Conservation (phyloP, 345 rosid species). For the Eucalyptus polyanthemos region DNA sequence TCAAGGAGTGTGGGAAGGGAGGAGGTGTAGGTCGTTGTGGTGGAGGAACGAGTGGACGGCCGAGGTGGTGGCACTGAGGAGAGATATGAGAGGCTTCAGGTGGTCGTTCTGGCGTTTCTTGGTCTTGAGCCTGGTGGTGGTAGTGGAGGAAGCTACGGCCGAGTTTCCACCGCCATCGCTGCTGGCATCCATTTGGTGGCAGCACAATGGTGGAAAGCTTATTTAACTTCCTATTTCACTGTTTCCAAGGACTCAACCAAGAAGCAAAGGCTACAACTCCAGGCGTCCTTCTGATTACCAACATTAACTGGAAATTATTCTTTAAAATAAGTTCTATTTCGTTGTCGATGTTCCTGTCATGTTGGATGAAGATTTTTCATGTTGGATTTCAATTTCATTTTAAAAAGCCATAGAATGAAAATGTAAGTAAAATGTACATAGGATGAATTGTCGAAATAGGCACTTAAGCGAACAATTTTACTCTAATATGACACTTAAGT, state of each 20-base stretch:
- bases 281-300: background rate
- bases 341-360: no score
- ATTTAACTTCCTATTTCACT: background rate
- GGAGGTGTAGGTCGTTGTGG: constrained; percentile 22
- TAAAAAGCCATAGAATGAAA: no score
- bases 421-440: no score
- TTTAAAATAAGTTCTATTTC: background rate
- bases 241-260: background rate
- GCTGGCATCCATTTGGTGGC: constrained; percentile 1
- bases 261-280: background rate
- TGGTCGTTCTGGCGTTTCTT: background rate
- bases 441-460: no score
- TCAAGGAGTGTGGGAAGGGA: constrained; percentile 29
- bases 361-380: no score
- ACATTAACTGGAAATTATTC: background rate
- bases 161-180: background rate
- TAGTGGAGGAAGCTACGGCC: background rate
- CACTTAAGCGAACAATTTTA: no score
- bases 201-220: background rate
- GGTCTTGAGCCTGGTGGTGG: background rate
- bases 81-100: constrained; percentile 8
- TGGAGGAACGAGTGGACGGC: constrained; percentile 30
- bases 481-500: no score
- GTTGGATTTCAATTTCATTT: no score
- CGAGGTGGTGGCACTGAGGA: constrained; percentile 27